These are phyloP conservation scores for Globisporangium heterothallicum DNA, from an alignment of 352 stramenopile species.

Conservation along the genomic window DNA sequence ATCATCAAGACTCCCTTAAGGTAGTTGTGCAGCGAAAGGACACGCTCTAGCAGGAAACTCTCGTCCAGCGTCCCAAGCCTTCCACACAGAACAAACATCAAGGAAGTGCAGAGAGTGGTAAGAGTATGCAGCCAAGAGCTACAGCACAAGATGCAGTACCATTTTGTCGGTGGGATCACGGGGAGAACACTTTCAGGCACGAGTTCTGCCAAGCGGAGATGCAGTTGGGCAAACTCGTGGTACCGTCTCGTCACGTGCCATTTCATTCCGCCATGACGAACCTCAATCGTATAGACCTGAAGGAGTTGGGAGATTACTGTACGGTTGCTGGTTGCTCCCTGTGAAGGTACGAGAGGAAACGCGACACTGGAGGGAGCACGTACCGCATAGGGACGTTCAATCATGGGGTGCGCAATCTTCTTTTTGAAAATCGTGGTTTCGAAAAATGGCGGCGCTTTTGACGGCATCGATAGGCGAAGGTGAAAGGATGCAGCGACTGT, in stretches of 20 bases:
- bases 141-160: conserved; percentile 16
- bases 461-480: not conserved
- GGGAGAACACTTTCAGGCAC: conserved; percentile 15
- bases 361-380: not conserved
- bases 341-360: too few species aligned
- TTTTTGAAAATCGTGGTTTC: conserved; percentile 23
- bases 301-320: too few species aligned
- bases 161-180: conserved; percentile 31
- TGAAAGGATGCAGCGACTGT: not conserved
- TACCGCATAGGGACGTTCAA: conserved; percentile 40
- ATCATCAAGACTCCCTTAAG: conserved; percentile 41
- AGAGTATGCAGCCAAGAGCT: not conserved
- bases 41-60: conserved; percentile 32
- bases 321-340: too few species aligned
- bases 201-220: conserved; percentile 17
- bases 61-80: conserved; percentile 33
- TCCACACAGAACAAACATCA: not conserved
- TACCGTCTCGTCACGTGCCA: conserved; percentile 46
- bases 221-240: conserved; percentile 38
- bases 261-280: conserved; percentile 27
- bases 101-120: not conserved
- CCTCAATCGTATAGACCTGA: conserved; percentile 42
- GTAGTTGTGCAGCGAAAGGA: conserved; percentile 38
- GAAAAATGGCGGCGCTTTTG: conserved; percentile 2
- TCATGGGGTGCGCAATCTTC: conserved; percentile 29